Conservation (phyloP, 2,329 filamentous ascomycete species). For the Microsporum ferrugineum region DNA sequence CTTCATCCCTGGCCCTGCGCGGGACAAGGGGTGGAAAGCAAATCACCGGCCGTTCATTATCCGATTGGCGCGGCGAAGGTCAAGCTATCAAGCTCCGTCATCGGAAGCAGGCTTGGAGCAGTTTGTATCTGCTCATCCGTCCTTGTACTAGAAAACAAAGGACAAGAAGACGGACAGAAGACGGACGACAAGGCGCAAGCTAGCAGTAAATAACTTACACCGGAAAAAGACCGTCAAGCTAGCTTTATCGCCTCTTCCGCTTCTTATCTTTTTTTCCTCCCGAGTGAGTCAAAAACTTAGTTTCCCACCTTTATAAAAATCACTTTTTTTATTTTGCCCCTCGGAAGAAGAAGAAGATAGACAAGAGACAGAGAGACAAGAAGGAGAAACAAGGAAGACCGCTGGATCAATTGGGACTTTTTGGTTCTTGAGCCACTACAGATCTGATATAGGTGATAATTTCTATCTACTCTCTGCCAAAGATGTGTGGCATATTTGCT, state of each 20-base stretch:
- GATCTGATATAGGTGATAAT: not conserved
- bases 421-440: not conserved
- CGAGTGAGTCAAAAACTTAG: conserved; percentile 7
- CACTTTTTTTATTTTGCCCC: not conserved
- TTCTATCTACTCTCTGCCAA: conserved; percentile 24
- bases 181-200: not conserved
- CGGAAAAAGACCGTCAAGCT: not conserved
- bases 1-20: not conserved
- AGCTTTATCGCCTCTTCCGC: not conserved
- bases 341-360: not conserved
- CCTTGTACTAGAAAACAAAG: not conserved
- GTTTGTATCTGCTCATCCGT: too few relatives aligned
- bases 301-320: conserved; percentile 11
- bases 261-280: not conserved
- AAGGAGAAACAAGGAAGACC: not conserved
- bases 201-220: not conserved
- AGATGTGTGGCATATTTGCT: conserved; percentile 94
- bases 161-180: not conserved
- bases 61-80: not conserved
- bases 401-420: not conserved
- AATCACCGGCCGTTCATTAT: not conserved
- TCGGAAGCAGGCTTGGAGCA: not conserved
- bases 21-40: not conserved
- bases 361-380: not conserved
- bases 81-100: not conserved